Evolutionary conservation across 2,329 filamentous ascomycete species (phyloP).

Genomic region (Neonectria sp.): DNA sequence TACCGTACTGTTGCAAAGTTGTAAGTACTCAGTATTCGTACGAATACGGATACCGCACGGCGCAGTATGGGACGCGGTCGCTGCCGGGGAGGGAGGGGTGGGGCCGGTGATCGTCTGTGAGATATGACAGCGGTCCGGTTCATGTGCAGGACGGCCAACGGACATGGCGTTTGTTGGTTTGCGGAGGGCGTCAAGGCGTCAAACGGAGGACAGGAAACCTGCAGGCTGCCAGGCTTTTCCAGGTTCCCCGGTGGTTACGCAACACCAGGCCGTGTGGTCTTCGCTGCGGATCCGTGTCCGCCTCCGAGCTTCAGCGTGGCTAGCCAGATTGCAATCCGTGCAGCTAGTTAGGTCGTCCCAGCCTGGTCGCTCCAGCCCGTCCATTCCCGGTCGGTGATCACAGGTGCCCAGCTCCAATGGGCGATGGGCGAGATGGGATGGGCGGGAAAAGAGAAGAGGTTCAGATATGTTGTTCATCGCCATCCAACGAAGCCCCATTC

Average conservation of each 20-base stretch:
- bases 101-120: background rate
- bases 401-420: too few species aligned
- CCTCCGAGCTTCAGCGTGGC: background rate
- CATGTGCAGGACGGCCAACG: background rate
- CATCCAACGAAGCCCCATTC: too few species aligned
- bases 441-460: too few species aligned
- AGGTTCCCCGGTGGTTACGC: conserved; percentile 29
- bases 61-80: background rate
- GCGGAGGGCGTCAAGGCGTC: background rate
- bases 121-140: conserved; percentile 13
- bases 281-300: background rate
- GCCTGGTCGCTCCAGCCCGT: too few species aligned
- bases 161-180: background rate
- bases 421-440: too few species aligned
- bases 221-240: background rate
- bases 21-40: background rate
- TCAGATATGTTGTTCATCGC: too few species aligned
- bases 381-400: too few species aligned
- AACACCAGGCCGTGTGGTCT: background rate
- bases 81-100: background rate
- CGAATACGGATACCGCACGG: background rate
- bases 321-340: conserved; percentile 27
- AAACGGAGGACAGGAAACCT: background rate
- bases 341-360: background rate
- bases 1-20: too few species aligned